Base-by-base conservation (phyloP, 805 yeast species). In the Lipomyces sp. region DNA sequence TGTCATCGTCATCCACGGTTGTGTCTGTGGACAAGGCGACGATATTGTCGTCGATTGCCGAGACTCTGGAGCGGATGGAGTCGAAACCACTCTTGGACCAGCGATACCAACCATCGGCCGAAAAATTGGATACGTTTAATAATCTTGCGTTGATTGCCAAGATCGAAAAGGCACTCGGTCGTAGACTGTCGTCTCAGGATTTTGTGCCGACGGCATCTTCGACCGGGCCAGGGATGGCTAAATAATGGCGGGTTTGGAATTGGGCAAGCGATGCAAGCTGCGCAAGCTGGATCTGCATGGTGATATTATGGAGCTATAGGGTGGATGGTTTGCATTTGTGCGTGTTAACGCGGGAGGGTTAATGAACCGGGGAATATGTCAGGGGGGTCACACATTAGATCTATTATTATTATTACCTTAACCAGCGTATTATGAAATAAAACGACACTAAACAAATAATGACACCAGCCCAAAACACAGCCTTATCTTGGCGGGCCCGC, bases 401-500 rank as follows among this genome's bases (percentile, higher is more conserved):
- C 15, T 42, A 24, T 24, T 24, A 24, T 24, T 24, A 24, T 24
- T 24, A 24, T 57, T 77, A 89, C 55, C 90, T 82, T 63, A 93
- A 80, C 82, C 87, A 86, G 73, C 83, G 85, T 70, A 87, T 76
- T 54, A 93, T 86, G 65, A 84, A 82, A 77, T 86, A 91, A 80
- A 92, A 90, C 33, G 85, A 79, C 13, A 87, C 80, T 64, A 93
- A 75, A 77, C 90, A 83, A 37, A 88, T 71, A 1, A 83, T 56
- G 2, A 90, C 86, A 39, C 92, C 90, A 11, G 88, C 87, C 83
- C 90, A 92, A 75, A 95, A 95, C 37, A 95, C 80, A 82, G 91
- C 84, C 75, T 92, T 92, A 76, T 94, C 98, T 75, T 91, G 89
- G 72, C 84, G 85, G 10, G 96, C 94, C 63, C 97, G 84, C 71